phyloP scores from a whole-genome alignment of 495 filamentous ascomycete species.

The Penicillium taxi region DNA sequence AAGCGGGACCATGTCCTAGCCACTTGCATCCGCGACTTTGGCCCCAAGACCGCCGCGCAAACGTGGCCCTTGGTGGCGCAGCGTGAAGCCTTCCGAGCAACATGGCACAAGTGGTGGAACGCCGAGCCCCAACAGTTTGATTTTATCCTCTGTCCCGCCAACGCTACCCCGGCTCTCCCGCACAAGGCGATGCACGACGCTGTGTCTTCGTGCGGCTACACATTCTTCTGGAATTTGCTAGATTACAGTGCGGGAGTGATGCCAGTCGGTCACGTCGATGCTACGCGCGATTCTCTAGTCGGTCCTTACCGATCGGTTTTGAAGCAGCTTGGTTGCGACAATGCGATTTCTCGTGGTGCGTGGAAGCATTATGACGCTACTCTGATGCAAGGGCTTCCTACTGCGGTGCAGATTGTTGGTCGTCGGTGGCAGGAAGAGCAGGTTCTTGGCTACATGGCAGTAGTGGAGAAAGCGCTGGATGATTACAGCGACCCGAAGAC shows the following conservation, averaged over 20 bases:
- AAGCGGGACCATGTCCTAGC: slow-evolving; percentile 70
- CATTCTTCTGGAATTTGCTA: slow-evolving; percentile 89
- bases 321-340: slow-evolving; percentile 41
- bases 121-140: slow-evolving; percentile 57
- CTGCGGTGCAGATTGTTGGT: slow-evolving; percentile 81
- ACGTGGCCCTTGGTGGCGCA: slow-evolving; percentile 73
- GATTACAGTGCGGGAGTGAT: slow-evolving; percentile 84
- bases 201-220: slow-evolving; percentile 86
- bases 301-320: slow-evolving; percentile 43
- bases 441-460: slow-evolving; percentile 76
- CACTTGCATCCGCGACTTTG: slow-evolving; percentile 62
- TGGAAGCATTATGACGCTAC: slow-evolving; percentile 82
- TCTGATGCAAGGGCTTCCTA: slow-evolving; percentile 80
- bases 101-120: slow-evolving; percentile 80
- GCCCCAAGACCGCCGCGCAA: slow-evolving; percentile 59
- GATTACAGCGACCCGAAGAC: slow-evolving; percentile 30
- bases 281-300: slow-evolving; percentile 56
- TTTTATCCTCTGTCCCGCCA: slow-evolving; percentile 74
- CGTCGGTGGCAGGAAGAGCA: slow-evolving; percentile 86
- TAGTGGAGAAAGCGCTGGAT: slow-evolving; percentile 65
- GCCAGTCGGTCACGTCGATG: slow-evolving; percentile 79
- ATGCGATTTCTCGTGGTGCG: slow-evolving; percentile 72
- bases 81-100: slow-evolving; percentile 67
- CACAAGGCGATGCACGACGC: slow-evolving; percentile 81
- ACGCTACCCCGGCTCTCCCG: slow-evolving; percentile 84